These are phyloP conservation scores for Microstegium vimineum DNA, from an alignment of 176 grass and related monocot species.

Conservation along the genomic window DNA sequence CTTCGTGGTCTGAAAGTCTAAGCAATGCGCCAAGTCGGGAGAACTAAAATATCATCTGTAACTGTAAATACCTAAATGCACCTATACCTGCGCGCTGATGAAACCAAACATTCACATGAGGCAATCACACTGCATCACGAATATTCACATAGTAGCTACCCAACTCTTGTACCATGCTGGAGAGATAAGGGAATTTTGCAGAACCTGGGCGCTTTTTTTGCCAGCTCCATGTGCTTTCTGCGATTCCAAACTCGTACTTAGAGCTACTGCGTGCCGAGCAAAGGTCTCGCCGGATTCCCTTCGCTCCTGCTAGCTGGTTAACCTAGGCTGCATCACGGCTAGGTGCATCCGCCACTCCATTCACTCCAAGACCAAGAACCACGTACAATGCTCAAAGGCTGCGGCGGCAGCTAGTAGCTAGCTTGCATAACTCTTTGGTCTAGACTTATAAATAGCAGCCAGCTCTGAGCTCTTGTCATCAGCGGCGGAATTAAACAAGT, in stretches of 20 bases:
- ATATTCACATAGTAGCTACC: no score
- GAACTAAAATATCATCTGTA: neutral
- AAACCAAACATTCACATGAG: no score
- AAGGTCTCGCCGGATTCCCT: constrained; percentile 32
- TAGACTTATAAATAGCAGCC: constrained; percentile 57
- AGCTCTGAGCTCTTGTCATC: constrained; percentile 35
- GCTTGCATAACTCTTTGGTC: neutral
- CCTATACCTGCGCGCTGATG: no score
- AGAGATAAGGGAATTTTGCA: constrained; percentile 51
- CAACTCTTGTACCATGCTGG: neutral
- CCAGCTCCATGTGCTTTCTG: constrained; percentile 5
- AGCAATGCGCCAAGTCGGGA: neutral
- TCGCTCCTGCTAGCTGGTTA: constrained; percentile 14
- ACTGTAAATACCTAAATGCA: no score
- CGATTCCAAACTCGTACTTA: neutral
- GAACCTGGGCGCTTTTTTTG: neutral
- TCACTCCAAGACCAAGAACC: neutral
- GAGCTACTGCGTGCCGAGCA: neutral
- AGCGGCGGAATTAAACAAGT: constrained; percentile 35
- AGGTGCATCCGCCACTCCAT: constrained; percentile 46
- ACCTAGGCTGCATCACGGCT: constrained; percentile 49
- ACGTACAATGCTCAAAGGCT: neutral
- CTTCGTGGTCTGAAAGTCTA: neutral
- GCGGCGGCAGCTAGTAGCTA: neutral
- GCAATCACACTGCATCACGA: no score